Base-by-base conservation (phyloP, 1,284 basidiomycete species). In the Puccinia horiana region DNA sequence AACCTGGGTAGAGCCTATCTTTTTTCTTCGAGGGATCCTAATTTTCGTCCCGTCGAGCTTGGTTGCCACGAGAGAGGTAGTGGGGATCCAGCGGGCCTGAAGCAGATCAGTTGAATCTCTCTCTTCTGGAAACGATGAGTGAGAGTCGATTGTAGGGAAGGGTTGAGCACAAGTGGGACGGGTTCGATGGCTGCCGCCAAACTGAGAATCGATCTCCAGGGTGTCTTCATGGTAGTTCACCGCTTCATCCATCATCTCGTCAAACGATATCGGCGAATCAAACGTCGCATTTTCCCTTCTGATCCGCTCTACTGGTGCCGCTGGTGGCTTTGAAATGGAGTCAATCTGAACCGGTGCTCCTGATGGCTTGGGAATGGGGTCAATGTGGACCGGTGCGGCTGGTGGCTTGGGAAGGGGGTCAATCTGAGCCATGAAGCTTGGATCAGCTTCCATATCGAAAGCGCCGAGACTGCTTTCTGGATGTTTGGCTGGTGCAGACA, bases 21-120 rank as follows among this genome's bases (percentile, higher is more conserved):
- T 83, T 70, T 83, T 84, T 63, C 83, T 82, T 3, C 85, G 35
- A 35, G 70, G 74, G 44, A 86, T 81, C 0, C 61, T 54, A 54
- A 86, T 26, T 63, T 78, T 76, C 35, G 47, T 76, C 12, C 85
- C 85, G 29, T 83, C 83, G 29, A 84, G 82, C 29, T 80, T 83
- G 14, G 85, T 86, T 0, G 84, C 85, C 47, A 81, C 40, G 2
- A 85, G 49, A 0, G 84, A 83, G 0, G 81, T 56, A 16, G 83
- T 79, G 23, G 75, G 26, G n/a, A 76, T 35, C 75, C 75, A 76
- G 32, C 54, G 37, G 3, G 75, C 12, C 32, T 47, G 26, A 6
- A n/a, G 23, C 9, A 32, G 54, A 58, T 75, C 73, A n/a, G 54
- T 6, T 11, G 42, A 42, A 35, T 29, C 47, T 16, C 44, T 56